Percentiles rank a stretch among this genome's conserved stretches.
Conservation (phyloP, 805 yeast genomes). For the Torulaspora microellipsoides region DNA sequence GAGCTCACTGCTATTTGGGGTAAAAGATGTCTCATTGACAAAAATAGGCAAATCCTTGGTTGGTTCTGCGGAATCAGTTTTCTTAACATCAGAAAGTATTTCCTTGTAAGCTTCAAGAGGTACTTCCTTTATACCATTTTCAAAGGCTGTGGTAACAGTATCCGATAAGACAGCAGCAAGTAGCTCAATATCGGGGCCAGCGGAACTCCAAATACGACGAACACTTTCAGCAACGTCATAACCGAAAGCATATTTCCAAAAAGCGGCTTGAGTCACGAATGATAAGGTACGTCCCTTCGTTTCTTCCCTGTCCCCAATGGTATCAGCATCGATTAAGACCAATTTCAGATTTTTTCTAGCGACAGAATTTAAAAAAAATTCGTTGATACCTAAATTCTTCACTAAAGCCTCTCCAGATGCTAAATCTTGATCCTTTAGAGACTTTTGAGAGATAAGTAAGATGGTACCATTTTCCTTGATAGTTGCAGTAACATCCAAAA, state of each 20-base stretch:
- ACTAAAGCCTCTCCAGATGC: conserved; percentile 42
- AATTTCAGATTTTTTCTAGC: conserved; percentile 51
- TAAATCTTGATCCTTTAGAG: conserved; percentile 24
- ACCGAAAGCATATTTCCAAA: conserved; percentile 66
- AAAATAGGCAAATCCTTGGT: conserved; percentile 45
- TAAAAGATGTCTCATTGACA: conserved; percentile 61
- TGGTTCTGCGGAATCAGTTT: conserved; percentile 33
- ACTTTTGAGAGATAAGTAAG: conserved; percentile 37
- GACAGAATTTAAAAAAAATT: conserved; percentile 46
- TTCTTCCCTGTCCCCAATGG: conserved; percentile 61
- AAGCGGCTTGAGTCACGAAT: conserved; percentile 72
- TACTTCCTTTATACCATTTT: conserved; percentile 40
- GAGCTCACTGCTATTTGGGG: conserved; percentile 51
- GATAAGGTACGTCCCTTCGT: conserved; percentile 71
- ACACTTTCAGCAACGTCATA: conserved; percentile 58
- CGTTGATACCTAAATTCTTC: conserved; percentile 47
- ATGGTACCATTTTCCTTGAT: conserved; percentile 54
- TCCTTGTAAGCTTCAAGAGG: conserved; percentile 26
- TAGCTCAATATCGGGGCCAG: conserved; percentile 76
- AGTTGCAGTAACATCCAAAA: conserved; percentile 59
- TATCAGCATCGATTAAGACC: conserved; percentile 54
- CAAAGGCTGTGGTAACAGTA: conserved; percentile 55
- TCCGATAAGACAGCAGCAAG: conserved; percentile 67
- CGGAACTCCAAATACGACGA: conserved; percentile 72
- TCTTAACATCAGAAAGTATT: conserved; percentile 36